Evolutionary conservation across 208 protist genomes (phyloP).

Genomic region (Trypanosoma cruzi): DNA sequence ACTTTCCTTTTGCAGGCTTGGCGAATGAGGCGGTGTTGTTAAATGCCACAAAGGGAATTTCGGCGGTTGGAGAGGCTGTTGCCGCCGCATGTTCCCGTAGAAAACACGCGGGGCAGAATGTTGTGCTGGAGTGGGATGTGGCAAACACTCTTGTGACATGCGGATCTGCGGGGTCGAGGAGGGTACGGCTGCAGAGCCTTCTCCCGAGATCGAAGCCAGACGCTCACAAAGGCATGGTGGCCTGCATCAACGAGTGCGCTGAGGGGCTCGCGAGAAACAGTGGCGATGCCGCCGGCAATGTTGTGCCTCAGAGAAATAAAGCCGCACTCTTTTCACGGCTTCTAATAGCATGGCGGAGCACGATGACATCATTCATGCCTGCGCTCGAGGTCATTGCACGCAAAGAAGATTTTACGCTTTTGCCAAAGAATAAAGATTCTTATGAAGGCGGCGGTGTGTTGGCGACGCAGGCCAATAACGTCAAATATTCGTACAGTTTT

Average conservation of each 20-base stretch:
- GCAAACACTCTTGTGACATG: constrained; percentile 41
- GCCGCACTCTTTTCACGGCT: constrained; percentile 14
- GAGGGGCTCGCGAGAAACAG: neutral
- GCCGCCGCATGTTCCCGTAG: neutral
- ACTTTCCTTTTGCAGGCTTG: constrained; percentile 54
- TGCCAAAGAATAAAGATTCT: constrained; percentile 15
- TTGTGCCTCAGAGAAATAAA: neutral
- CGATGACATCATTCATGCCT: constrained; percentile 9
- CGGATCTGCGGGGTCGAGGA: neutral
- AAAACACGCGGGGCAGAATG: neutral
- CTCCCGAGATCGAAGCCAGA: neutral
- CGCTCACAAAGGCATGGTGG: neutral
- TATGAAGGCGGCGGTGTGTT: neutral
- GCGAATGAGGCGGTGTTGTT: constrained; percentile 41
- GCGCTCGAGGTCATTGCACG: neutral
- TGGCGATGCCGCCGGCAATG: neutral
- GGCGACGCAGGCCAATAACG: neutral
- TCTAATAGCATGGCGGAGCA: constrained; percentile 11
- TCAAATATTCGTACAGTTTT: constrained; percentile 75
- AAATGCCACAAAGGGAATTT: constrained; percentile 27
- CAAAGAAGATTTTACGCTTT: constrained; percentile 15
- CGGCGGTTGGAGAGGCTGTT: constrained; percentile 20
- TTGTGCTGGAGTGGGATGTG: constrained; percentile 47
- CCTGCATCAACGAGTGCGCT: constrained; percentile 11
- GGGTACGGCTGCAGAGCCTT: constrained; percentile 12